phyloP scores from a whole-genome alignment of 306 rosid species.

The Rosa rugosa region DNA sequence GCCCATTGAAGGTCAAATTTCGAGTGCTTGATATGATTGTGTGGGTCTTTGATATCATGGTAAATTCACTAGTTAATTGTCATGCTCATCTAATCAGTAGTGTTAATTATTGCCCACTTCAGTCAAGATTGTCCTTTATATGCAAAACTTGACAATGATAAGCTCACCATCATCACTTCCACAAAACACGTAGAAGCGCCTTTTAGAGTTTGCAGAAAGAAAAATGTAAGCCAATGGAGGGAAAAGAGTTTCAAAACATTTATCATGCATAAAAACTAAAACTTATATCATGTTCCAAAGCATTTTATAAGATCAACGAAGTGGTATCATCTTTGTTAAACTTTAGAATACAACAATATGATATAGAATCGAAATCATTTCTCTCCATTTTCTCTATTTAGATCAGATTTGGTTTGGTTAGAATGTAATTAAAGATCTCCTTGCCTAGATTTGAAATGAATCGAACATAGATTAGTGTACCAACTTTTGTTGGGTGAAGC shows the following conservation, averaged over 20 bases:
- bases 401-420: background rate
- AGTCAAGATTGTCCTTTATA: slow-evolving; percentile 33
- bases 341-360: background rate
- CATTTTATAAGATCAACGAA: background rate
- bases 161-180: slow-evolving; percentile 20
- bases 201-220: slow-evolving; percentile 1
- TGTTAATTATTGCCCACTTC: slow-evolving; percentile 35
- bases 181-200: background rate
- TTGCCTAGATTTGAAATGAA: slow-evolving; percentile 22
- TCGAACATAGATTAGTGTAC: slow-evolving; percentile 27
- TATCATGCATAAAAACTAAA: background rate
- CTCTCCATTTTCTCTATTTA: background rate
- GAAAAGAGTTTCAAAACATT: too few relatives aligned
- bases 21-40: slow-evolving; percentile 40
- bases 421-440: background rate
- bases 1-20: slow-evolving; percentile 39
- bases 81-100: slow-evolving; percentile 42
- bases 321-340: background rate
- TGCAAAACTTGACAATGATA: slow-evolving; percentile 36
- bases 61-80: slow-evolving; percentile 35
- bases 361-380: background rate
- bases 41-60: slow-evolving; percentile 41
- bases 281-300: background rate
- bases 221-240: background rate
- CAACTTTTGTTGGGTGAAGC: slow-evolving; percentile 39